Percentiles rank a stretch among this genome's conserved stretches.
Evolutionary conservation across 352 stramenopile genomes (phyloP).

Genomic region (Globisporangium spiculum): DNA sequence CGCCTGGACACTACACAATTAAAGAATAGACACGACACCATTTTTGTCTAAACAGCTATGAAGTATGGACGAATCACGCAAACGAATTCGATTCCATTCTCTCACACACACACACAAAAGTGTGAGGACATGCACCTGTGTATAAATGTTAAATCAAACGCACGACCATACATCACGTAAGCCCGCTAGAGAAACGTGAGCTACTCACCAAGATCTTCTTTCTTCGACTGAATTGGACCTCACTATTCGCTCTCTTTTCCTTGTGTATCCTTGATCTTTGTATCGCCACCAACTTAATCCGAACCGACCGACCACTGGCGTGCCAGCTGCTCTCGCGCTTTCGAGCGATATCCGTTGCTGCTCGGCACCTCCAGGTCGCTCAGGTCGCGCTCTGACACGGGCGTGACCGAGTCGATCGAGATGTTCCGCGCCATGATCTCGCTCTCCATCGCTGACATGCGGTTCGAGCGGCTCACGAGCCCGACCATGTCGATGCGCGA

Average conservation of each 20-base stretch:
- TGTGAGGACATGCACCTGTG: conserved; percentile 5
- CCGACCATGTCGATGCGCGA: conserved; percentile 25
- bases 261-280: neutral
- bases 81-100: neutral
- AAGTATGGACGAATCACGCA: neutral
- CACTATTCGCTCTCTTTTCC: neutral
- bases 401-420: conserved; percentile 49
- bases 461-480: conserved; percentile 12
- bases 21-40: conserved; percentile 25
- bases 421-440: conserved; percentile 23
- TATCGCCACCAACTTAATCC: conserved; percentile 21
- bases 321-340: conserved; percentile 56
- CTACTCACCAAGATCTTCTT: neutral
- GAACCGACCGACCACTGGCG: conserved; percentile 54
- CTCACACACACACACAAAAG: neutral
- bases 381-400: conserved; percentile 23
- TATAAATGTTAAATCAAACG: conserved; percentile 11
- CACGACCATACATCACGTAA: conserved; percentile 6
- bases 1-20: conserved; percentile 46
- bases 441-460: conserved; percentile 3
- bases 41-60: neutral
- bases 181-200: neutral
- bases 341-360: conserved; percentile 49
- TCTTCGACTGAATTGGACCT: neutral
- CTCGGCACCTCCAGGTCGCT: conserved; percentile 42